Percentiles rank a stretch among this genome's conserved stretches.
phyloP scores from a whole-genome alignment of 2,329 filamentous ascomycete genomes.

The Exophiala spinifera region DNA sequence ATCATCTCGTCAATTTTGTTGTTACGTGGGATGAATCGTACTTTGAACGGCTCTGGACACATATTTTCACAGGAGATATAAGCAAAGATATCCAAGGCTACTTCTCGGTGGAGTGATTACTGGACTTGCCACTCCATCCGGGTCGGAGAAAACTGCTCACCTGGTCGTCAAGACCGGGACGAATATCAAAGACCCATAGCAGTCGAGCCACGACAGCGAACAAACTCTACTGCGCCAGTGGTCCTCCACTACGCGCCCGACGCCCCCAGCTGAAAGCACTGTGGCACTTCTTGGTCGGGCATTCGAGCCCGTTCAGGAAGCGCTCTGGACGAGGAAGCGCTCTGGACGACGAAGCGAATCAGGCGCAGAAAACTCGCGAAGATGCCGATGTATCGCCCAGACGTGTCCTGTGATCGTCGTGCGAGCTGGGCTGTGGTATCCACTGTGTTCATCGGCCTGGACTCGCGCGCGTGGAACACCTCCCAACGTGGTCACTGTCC shows the following conservation, averaged over 20 bases:
- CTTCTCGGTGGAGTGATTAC: constrained; percentile 40
- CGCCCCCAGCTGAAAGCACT: constrained; percentile 57
- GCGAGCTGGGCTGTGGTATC: constrained; percentile 49
- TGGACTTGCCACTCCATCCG: too few species aligned
- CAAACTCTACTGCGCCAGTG: constrained; percentile 35
- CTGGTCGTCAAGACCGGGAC: constrained; percentile 1
- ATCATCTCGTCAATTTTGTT: background rate
- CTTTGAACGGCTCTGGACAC: constrained; percentile 10
- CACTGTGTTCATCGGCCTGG: constrained; percentile 49
- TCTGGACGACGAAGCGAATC: constrained; percentile 41
- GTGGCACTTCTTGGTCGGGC: constrained; percentile 37
- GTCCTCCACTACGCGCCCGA: constrained; percentile 41
- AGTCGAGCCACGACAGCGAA: constrained; percentile 56
- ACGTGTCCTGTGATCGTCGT: constrained; percentile 47
- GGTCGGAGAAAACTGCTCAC: background rate
- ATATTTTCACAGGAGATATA: constrained; percentile 11
- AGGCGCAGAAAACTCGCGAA: constrained; percentile 40
- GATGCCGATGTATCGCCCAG: constrained; percentile 45
- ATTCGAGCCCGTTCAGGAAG: constrained; percentile 29
- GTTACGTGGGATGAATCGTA: constrained; percentile 2
- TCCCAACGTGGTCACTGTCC: constrained; percentile 44
- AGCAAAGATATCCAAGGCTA: constrained; percentile 14
- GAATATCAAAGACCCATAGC: constrained; percentile 22
- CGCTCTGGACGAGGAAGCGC: constrained; percentile 37
- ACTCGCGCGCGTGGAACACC: constrained; percentile 37